phyloP scores from a whole-genome alignment of 305 asterid genomes.

The Fraxinus platypoda region DNA sequence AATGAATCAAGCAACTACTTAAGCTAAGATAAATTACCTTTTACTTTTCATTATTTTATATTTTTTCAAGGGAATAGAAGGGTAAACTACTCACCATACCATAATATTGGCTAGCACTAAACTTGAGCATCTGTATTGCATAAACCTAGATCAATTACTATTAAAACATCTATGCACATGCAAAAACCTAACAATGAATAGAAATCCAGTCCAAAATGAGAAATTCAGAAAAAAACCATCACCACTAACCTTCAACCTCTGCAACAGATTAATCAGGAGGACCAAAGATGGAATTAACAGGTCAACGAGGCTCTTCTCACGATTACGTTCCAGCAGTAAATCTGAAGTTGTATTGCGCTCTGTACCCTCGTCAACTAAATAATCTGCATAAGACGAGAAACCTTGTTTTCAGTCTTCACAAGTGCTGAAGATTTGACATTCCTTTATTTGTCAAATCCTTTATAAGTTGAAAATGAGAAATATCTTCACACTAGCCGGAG shows the following conservation, averaged over 20 bases:
- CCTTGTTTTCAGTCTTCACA: constrained; percentile 11
- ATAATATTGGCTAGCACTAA: not conserved
- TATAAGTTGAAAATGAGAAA: not conserved
- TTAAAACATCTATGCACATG: not conserved
- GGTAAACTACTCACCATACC: not conserved
- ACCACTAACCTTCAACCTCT: constrained; percentile 57
- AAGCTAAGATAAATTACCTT: not conserved
- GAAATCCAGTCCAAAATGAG: not conserved
- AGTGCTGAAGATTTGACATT: not conserved
- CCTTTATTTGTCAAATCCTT: not conserved
- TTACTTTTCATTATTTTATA: not conserved
- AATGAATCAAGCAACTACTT: not conserved
- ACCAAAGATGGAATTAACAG: constrained; percentile 81
- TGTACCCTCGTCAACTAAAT: constrained; percentile 91
- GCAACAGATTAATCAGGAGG: constrained; percentile 76
- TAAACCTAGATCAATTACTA: not conserved
- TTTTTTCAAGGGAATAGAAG: not conserved
- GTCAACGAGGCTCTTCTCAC: constrained; percentile 83
- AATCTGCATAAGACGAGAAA: constrained; percentile 57
- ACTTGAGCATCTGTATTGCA: not conserved
- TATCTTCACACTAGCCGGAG: not conserved
- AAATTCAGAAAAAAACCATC: not conserved
- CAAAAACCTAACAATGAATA: not conserved
- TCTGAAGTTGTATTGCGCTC: constrained; percentile 92
- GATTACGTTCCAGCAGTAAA: constrained; percentile 86